These are phyloP conservation scores for Phytomonas sp. DNA, from an alignment of 208 protist species.

Conservation along the genomic window DNA sequence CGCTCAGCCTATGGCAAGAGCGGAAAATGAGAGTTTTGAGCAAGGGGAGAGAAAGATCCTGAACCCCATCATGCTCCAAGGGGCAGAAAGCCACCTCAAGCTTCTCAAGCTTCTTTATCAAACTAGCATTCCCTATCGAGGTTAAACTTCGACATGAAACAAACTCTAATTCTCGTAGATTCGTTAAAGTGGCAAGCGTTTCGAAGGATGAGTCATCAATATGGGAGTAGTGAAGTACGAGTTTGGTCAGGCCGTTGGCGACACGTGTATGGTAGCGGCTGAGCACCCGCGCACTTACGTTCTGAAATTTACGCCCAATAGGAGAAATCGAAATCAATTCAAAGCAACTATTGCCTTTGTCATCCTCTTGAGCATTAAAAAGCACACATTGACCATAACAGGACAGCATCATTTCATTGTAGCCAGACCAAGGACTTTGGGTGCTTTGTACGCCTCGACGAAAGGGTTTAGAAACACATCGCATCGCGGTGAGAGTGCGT, in stretches of 20 bases:
- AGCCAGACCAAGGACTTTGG: conserved; percentile 46
- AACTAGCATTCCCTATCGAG: conserved; percentile 38
- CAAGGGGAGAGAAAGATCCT: conserved; percentile 41
- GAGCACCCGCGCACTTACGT: conserved; percentile 51
- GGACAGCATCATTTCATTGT: conserved; percentile 76
- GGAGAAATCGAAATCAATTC: conserved; percentile 58
- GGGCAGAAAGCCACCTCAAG: conserved; percentile 67
- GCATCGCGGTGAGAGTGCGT: conserved; percentile 70
- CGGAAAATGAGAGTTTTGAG: conserved; percentile 51
- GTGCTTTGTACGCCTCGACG: conserved; percentile 65
- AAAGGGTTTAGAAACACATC: conserved; percentile 71
- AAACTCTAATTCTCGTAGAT: conserved; percentile 60
- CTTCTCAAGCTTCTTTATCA: conserved; percentile 35
- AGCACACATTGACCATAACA: conserved; percentile 67
- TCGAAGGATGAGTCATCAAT: conserved; percentile 69
- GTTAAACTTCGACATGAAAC: conserved; percentile 64
- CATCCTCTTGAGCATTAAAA: conserved; percentile 72
- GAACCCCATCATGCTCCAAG: conserved; percentile 50
- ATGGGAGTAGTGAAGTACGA: conserved; percentile 61
- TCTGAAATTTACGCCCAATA: conserved; percentile 72
- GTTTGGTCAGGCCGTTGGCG: conserved; percentile 54
- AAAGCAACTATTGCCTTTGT: conserved; percentile 51
- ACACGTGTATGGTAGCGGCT: conserved; percentile 56
- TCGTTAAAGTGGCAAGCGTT: conserved; percentile 31
- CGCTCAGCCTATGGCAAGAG: conserved; percentile 57